Conservation (phyloP, 2,329 filamentous ascomycete genomes). For the Penicillium griseofulvum region DNA sequence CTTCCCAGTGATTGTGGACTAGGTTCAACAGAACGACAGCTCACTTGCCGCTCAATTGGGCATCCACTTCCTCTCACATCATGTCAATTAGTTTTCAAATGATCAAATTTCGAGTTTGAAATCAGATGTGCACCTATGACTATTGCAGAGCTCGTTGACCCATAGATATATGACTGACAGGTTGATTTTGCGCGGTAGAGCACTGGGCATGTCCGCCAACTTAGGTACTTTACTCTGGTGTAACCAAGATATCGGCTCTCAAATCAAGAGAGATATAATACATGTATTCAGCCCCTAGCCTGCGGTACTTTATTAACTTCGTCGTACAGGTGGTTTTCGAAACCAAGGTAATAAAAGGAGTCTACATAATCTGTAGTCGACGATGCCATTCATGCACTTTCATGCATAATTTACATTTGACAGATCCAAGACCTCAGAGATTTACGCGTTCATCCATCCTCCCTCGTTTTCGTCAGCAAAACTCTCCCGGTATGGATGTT, state of each 20-base stretch:
- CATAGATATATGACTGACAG: not conserved
- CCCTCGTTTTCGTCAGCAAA: constrained; percentile 4
- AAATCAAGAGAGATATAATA: not conserved
- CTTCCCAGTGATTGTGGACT: not conserved
- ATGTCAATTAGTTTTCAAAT: not conserved
- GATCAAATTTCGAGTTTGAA: not conserved
- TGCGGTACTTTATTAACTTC: not conserved
- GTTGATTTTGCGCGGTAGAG: not conserved
- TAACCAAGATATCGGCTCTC: not conserved
- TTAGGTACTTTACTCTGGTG: not conserved
- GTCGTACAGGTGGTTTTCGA: too few species aligned
- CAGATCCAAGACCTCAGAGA: not conserved
- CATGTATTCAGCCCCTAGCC: not conserved
- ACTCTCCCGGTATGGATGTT: constrained; percentile 5
- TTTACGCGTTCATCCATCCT: constrained; percentile 1
- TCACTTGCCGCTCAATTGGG: not conserved
- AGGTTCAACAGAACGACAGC: not conserved
- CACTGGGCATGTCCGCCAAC: not conserved
- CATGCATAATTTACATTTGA: not conserved
- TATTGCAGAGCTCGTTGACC: not conserved
- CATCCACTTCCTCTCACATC: not conserved
- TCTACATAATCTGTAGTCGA: not conserved
- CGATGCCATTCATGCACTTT: not conserved
- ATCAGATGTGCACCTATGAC: not conserved
- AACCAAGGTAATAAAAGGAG: too few species aligned